These are phyloP conservation scores for Tremella fuciformis DNA, from an alignment of 768 basidiomycete genomes.

Conservation along the genomic window DNA sequence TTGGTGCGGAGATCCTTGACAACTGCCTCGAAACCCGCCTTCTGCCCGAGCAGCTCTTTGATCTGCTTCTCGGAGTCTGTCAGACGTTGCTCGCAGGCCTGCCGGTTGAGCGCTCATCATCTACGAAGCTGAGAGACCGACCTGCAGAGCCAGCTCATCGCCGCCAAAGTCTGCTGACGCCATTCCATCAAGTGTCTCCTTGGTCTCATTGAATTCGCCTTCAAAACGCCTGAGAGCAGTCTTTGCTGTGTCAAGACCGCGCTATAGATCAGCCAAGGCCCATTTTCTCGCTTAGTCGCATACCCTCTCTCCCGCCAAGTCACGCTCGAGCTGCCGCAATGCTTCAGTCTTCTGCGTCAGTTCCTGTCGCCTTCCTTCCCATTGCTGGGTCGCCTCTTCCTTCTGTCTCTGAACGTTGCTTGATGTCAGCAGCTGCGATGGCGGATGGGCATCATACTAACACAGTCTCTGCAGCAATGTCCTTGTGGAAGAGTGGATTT, in stretches of 20 bases:
- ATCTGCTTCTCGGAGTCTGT: neutral
- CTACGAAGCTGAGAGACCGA: neutral
- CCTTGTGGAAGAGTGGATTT: conserved; percentile 9
- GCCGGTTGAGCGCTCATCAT: no score
- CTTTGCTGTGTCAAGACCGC: conserved; percentile 1
- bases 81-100: neutral
- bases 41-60: conserved; percentile 4
- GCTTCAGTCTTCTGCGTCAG: no score
- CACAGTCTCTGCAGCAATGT: conserved; percentile 17
- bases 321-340: neutral
- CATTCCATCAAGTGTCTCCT: neutral
- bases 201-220: neutral
- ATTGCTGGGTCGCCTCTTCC: no score
- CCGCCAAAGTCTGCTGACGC: neutral
- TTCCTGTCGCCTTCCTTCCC: no score
- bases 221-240: neutral
- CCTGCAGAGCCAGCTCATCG: neutral
- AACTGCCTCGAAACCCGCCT: neutral
- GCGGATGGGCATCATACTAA: neutral
- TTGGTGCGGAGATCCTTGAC: no score
- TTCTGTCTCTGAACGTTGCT: no score
- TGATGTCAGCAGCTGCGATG: no score
- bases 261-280: neutral
- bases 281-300: neutral
- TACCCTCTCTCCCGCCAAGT: neutral